Percentiles rank a stretch among this genome's conserved stretches.
phyloP scores from a whole-genome alignment of 495 filamentous ascomycete genomes.

The Niebla homalea region DNA sequence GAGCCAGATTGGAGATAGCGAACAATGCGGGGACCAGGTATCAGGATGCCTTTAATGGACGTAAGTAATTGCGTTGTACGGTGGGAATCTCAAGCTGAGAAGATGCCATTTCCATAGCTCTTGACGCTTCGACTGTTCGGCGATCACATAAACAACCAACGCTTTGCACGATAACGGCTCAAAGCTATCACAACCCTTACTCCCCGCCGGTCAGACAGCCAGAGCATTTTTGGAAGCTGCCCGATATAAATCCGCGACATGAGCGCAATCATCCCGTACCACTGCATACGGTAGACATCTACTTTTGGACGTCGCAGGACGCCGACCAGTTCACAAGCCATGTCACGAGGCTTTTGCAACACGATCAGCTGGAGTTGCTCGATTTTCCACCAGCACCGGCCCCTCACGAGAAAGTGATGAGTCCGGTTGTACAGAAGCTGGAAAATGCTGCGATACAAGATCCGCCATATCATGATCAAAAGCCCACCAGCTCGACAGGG shows the following conservation, averaged over 20 bases:
- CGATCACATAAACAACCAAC: constrained; percentile 63
- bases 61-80: constrained; percentile 35
- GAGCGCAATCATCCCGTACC: constrained; percentile 59
- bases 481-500: constrained; percentile 30
- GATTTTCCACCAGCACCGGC: constrained; percentile 34
- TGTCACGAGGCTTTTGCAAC: constrained; percentile 44
- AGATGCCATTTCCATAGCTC: constrained; percentile 3
- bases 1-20: constrained; percentile 68
- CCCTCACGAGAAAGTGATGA: constrained; percentile 44
- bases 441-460: constrained; percentile 67
- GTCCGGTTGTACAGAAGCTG: constrained; percentile 70
- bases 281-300: constrained; percentile 74
- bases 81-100: not conserved
- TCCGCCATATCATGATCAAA: constrained; percentile 42
- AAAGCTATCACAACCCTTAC: constrained; percentile 30
- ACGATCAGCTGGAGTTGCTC: constrained; percentile 44
- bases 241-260: constrained; percentile 53
- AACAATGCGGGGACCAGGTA: constrained; percentile 77
- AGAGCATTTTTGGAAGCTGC: constrained; percentile 56
- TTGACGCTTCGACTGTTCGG: constrained; percentile 12
- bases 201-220: constrained; percentile 25
- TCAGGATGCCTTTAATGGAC: constrained; percentile 79
- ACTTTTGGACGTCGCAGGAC: constrained; percentile 76
- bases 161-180: constrained; percentile 61
- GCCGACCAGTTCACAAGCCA: constrained; percentile 58